These are phyloP conservation scores for Metschnikowia hibisci DNA, from an alignment of 805 yeast species.

Conservation along the genomic window DNA sequence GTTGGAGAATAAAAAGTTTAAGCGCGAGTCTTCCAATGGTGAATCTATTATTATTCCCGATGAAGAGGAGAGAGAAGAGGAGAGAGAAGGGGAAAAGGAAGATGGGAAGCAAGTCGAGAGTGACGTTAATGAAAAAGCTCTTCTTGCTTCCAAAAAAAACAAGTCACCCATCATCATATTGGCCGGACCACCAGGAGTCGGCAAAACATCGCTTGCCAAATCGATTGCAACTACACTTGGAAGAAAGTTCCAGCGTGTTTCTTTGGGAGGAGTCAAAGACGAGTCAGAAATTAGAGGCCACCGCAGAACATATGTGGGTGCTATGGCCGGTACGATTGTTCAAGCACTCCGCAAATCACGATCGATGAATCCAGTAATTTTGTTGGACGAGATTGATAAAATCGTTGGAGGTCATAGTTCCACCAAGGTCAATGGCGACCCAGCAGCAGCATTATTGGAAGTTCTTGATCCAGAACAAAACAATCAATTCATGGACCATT, in stretches of 20 bases:
- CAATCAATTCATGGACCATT: constrained; percentile 71
- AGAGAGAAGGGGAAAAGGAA: constrained; percentile 23
- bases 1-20: constrained; percentile 16
- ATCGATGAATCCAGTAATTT: constrained; percentile 76
- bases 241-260: constrained; percentile 71
- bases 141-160: constrained; percentile 29
- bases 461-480: constrained; percentile 91
- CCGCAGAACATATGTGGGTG: constrained; percentile 86
- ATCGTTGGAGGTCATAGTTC: constrained; percentile 52
- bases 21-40: constrained; percentile 18
- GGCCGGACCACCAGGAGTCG: constrained; percentile 94
- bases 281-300: constrained; percentile 91
- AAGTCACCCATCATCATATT: constrained; percentile 74
- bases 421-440: constrained; percentile 67
- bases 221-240: constrained; percentile 74
- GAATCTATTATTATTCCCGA: constrained; percentile 33
- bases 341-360: constrained; percentile 74
- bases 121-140: constrained; percentile 8
- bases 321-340: constrained; percentile 81
- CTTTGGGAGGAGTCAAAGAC: constrained; percentile 84
- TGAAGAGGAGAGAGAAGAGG: constrained; percentile 30
- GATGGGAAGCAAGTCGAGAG: constrained; percentile 10
- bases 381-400: constrained; percentile 84
- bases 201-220: constrained; percentile 82
- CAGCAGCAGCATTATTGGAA: constrained; percentile 84